These are phyloP conservation scores for Arthromyces matolae DNA, from an alignment of 768 basidiomycete genomes.

Conservation along the genomic window DNA sequence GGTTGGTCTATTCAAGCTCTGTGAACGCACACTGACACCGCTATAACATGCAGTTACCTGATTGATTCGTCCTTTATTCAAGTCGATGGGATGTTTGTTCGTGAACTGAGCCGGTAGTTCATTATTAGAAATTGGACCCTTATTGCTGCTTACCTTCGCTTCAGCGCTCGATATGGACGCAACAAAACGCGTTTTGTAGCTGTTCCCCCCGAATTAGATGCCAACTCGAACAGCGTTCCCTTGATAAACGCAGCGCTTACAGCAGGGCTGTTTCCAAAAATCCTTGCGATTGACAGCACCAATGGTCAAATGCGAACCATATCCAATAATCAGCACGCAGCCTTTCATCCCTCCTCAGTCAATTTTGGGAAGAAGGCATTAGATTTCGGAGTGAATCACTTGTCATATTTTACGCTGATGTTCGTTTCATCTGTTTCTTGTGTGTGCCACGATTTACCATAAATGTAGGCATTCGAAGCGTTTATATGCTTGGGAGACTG, in stretches of 20 bases:
- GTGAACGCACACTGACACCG: slow-evolving; percentile 5
- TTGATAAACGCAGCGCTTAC: slow-evolving; percentile 79
- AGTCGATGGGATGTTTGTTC: slow-evolving; percentile 59
- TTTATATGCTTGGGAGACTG: slow-evolving; percentile 90
- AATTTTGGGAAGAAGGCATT: slow-evolving; percentile 70
- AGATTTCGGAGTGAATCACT: slow-evolving; percentile 72
- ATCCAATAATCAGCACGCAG: slow-evolving; percentile 71
- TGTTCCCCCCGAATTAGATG: slow-evolving; percentile 69
- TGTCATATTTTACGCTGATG: slow-evolving; percentile 90
- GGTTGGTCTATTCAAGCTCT: slow-evolving; percentile 33
- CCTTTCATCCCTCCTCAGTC: slow-evolving; percentile 88
- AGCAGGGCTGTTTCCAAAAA: slow-evolving; percentile 88
- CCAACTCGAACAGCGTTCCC: slow-evolving; percentile 58
- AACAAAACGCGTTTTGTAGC: slow-evolving; percentile 71
- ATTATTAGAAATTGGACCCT: slow-evolving; percentile 12
- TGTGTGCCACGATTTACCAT: slow-evolving; percentile 10
- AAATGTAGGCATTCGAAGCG: slow-evolving; percentile 83
- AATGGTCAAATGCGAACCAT: slow-evolving; percentile 72
- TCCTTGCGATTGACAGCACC: slow-evolving; percentile 64
- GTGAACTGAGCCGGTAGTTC: slow-evolving; percentile 63
- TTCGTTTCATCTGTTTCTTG: slow-evolving; percentile 31
- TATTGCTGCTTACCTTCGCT: background rate
- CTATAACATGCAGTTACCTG: slow-evolving; percentile 54
- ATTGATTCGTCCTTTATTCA: slow-evolving; percentile 85
- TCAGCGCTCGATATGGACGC: slow-evolving; percentile 66